Evolutionary conservation across 2,329 filamentous ascomycete genomes (phyloP), one percentile per base, ranked within the genome.

Genomic region (Penicillium sclerotiorum): DNA sequence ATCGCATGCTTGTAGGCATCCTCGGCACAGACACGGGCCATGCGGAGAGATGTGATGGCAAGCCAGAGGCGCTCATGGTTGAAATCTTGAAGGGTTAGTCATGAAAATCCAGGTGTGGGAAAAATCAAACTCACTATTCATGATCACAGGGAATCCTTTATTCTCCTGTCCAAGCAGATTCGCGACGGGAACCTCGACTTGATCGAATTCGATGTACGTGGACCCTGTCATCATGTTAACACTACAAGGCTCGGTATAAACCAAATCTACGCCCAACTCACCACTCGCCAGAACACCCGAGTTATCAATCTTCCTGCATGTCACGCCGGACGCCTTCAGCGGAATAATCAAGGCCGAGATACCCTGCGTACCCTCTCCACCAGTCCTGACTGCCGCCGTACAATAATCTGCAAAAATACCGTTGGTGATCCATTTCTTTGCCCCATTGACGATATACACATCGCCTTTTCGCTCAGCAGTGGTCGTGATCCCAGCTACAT

Each of bases 131-230:
- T 8, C 47, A 62, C 61, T 93, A 70, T 80, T 83, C 62, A 93
- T 77, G 61, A 93, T 89, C 27, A 93, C 87, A 47, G 85, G 81
- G 62, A 93, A 89, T 1, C 87, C 87, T 64, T 80, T 73, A 22
- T 87, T 87, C 66, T 90, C 87, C 21, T 77, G 61, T 1, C 87
- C 87, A 41, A 90, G 83, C 8, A 90, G 70, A 59, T 90, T 88
- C 62, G 83, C 80, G 0, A 81, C 77, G 0, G 87, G 87, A 0
- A 91, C 87, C 50, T 80, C 78, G 2, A 90, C 87, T 45, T 90
- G 85, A 56, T 89, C 86, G 2, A 91, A 76, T 63, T 89, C 85
- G 57, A 90, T 81, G 67, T 83, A 92, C 3, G 87, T 81, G 0
- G 89, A 64, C 2, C 59, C 59, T 62, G 27, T 28, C 12, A 25